phyloP scores from a whole-genome alignment of 192 early-diverging fungal genomes.

The Coemansia sp. region DNA sequence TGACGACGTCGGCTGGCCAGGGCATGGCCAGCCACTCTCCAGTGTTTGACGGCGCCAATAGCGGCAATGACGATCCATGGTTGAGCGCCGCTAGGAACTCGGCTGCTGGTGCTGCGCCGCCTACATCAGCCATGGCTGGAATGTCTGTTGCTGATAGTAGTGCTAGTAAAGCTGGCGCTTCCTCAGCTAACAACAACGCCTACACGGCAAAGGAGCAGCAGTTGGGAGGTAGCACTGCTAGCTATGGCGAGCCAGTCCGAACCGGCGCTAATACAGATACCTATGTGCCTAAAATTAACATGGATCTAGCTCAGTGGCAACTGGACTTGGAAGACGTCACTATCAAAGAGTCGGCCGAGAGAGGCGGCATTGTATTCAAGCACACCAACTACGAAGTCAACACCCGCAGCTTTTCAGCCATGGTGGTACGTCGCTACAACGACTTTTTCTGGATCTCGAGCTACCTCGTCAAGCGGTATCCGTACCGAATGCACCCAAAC shows the following conservation, averaged over 20 bases:
- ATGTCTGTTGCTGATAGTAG: slow-evolving; percentile 15
- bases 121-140: slow-evolving; percentile 27
- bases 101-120: slow-evolving; percentile 3
- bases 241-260: not conserved
- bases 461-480: slow-evolving; percentile 73
- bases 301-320: slow-evolving; percentile 51
- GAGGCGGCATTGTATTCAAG: slow-evolving; percentile 70
- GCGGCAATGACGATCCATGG: slow-evolving; percentile 62
- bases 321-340: slow-evolving; percentile 54
- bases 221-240: slow-evolving; percentile 14
- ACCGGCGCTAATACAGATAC: not conserved
- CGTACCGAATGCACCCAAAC: slow-evolving; percentile 74
- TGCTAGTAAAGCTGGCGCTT: slow-evolving; percentile 11
- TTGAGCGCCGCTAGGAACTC: slow-evolving; percentile 20
- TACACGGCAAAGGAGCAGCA: slow-evolving; percentile 30
- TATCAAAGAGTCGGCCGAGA: slow-evolving; percentile 55
- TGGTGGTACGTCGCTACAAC: slow-evolving; percentile 80
- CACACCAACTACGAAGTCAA: slow-evolving; percentile 83
- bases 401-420: slow-evolving; percentile 60
- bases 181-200: slow-evolving; percentile 23
- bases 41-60: slow-evolving; percentile 18
- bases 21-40: slow-evolving; percentile 2
- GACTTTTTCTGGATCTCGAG: slow-evolving; percentile 91
- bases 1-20: slow-evolving; percentile 6
- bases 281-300: slow-evolving; percentile 36